Base-by-base conservation (phyloP, 768 basidiomycete genomes). In the Steccherinum ochraceum region DNA sequence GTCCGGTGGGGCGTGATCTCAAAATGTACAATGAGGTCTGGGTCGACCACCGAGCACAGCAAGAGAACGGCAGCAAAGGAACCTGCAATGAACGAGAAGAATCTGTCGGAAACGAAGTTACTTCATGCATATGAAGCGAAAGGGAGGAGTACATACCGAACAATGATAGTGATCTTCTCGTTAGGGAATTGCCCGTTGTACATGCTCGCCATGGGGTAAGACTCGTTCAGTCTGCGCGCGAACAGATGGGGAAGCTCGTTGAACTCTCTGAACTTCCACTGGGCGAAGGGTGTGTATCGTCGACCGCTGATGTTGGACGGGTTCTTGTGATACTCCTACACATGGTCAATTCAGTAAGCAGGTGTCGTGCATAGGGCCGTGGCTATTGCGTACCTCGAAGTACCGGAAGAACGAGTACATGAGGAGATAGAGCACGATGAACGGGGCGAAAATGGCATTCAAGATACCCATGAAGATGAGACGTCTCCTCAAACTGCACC, bases 401-500 rank as follows among this genome's bases (percentile, higher is more conserved):
- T 99, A 99, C 3, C 95, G 89, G 76, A 99, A 99, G 77, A 99
- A 99, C 0, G 93, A 98, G 65, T 96, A 99, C 84, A 98, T 90
- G 39, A 98, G 69, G 40, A 97, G 80, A 67, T 99, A 99, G 16
- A 94, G 72, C 25, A 98, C 89, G 61, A 99, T 98, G 70, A 98
- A 95, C 0, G 96, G 96, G 1, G 89, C 91, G 57, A 98, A 95
- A 10, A 93, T 81, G 2, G 91, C 93, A 58, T 99, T 99, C 50
- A 99, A 65, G 48, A 96, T 82, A 12, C 93, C 96, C 89, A 98
- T 95, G 66, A 99, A 95, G 53, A 97, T 84, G 64, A 99, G 89
- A 2, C 96, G 80, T 51, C 90, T 75, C 56, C 75, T 73, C 19
- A 99, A 68, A 20, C 95, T 97, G 62, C 21, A 43, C 7, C n/a